phyloP scores from a whole-genome alignment of 805 yeast genomes.

The Nakazawaea wickerhamii region DNA sequence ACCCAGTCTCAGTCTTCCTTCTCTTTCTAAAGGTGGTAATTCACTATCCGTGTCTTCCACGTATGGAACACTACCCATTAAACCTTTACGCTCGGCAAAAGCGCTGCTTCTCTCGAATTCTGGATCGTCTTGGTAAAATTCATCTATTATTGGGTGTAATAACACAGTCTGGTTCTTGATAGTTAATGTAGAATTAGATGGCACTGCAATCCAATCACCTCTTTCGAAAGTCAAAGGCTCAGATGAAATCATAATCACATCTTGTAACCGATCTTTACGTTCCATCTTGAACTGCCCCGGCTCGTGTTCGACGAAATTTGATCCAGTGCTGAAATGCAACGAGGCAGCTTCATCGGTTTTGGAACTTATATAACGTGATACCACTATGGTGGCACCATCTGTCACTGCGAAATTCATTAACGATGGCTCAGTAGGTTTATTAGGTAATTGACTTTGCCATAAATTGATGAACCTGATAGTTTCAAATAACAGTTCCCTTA shows the following conservation, averaged over 20 bases:
- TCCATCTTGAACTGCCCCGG: constrained; percentile 96
- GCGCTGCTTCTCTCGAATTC: constrained; percentile 64
- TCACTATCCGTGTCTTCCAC: constrained; percentile 43
- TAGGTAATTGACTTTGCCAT: constrained; percentile 66
- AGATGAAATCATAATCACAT: constrained; percentile 89
- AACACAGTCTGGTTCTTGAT: constrained; percentile 81
- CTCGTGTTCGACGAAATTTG: constrained; percentile 80
- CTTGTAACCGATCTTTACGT: constrained; percentile 85
- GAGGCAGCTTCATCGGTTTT: constrained; percentile 95
- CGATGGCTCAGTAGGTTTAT: constrained; percentile 61
- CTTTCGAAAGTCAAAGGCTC: constrained; percentile 96
- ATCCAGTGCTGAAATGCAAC: constrained; percentile 88
- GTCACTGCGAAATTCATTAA: constrained; percentile 91
- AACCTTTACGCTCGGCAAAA: constrained; percentile 85
- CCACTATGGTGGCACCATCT: constrained; percentile 83
- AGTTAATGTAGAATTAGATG: constrained; percentile 83
- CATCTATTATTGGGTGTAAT: constrained; percentile 87
- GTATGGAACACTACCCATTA: constrained; percentile 86
- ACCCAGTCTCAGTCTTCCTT: constrained; percentile 38
- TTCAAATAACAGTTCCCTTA: constrained; percentile 63
- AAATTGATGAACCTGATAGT: constrained; percentile 72
- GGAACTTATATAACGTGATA: constrained; percentile 83
- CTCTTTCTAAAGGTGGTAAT: constrained; percentile 77
- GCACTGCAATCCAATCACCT: constrained; percentile 96
- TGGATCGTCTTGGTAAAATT: constrained; percentile 75